Evolutionary conservation across 768 basidiomycete species (phyloP), one percentile per base, ranked within the genome.

Genomic region (Pleurotus giganteus): DNA sequence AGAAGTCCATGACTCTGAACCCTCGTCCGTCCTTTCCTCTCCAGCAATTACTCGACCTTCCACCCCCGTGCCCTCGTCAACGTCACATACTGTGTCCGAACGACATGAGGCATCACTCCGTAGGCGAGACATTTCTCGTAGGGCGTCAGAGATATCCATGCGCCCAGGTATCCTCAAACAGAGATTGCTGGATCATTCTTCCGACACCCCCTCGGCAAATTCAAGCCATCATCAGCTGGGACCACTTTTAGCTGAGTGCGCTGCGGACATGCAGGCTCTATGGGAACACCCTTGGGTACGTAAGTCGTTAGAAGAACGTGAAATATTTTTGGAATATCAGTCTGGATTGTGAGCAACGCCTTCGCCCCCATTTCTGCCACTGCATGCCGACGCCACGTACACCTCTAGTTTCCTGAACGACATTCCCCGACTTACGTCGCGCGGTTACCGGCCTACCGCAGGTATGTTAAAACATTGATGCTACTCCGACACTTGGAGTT

Each of bases 341-440:
- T 76, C 82, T 26, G 81, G 82, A 47, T 87, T 85, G 84, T 86
- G 58, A 65, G 83, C 79, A 8, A 31, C 53, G 55, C 32, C 31
- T 46, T 46, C 52, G 41, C 46, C 15, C 17, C 43, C 26, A 23
- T 36, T 32, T 58, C 11, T 49, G 11, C 32, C 12, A 31, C 24
- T 3, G 26, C 26, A 36, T 34, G 26, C 47, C 27, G 27, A 52
- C 5, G 44, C 21, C 26, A 43, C 17, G 23, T 36, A 12, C 4
- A 26, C 37, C 42, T 34, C 41, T 46, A 88, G 86, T 63, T 88
- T 88, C 63, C 64, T 88, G 50, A 72, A 82, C 58, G 76, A 83
- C 45, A 77, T 80, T 2, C 64, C 65, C 6, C 80, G 85, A 4
- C 69, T 88, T 39, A 76, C 81, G 3, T 61, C 69, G 11, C 70